A percentile compares a stretch with the other conserved stretches of the same genome.
Conservation (phyloP, 2,329 filamentous ascomycete genomes). For the Fusarium agapanthi region DNA sequence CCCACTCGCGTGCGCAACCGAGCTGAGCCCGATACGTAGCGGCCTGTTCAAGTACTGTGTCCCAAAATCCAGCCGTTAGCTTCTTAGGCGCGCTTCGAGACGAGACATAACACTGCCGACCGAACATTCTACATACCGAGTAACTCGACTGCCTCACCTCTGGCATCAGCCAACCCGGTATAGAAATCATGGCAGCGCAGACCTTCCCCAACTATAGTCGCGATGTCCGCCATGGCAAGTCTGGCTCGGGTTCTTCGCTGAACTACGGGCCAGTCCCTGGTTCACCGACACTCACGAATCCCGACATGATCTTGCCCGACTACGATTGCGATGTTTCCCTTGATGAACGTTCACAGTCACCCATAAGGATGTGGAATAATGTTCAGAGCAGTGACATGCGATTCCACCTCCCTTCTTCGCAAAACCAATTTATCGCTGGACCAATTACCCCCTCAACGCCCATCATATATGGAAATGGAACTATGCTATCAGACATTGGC, state of each 20-base stretch:
- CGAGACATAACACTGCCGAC: conserved; percentile 2
- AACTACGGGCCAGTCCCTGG: conserved; percentile 64
- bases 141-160: neutral
- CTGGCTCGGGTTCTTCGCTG: conserved; percentile 39
- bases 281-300: conserved; percentile 90
- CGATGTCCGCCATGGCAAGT: conserved; percentile 43
- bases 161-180: neutral
- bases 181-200: conserved; percentile 45
- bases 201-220: conserved; percentile 38
- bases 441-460: conserved; percentile 65
- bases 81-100: conserved; percentile 15
- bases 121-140: neutral
- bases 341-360: conserved; percentile 60
- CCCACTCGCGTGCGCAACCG: conserved; percentile 22
- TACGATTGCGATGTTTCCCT: conserved; percentile 67
- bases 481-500: conserved; percentile 73
- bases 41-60: conserved; percentile 19
- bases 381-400: conserved; percentile 49
- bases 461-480: conserved; percentile 75
- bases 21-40: conserved; percentile 17
- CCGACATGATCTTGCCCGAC: conserved; percentile 91
- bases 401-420: conserved; percentile 54
- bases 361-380: conserved; percentile 63
- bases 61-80: conserved; percentile 2
- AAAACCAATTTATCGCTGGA: conserved; percentile 52